phyloP scores from a whole-genome alignment of 2,329 filamentous ascomycete species.

The Trichoderma breve region DNA sequence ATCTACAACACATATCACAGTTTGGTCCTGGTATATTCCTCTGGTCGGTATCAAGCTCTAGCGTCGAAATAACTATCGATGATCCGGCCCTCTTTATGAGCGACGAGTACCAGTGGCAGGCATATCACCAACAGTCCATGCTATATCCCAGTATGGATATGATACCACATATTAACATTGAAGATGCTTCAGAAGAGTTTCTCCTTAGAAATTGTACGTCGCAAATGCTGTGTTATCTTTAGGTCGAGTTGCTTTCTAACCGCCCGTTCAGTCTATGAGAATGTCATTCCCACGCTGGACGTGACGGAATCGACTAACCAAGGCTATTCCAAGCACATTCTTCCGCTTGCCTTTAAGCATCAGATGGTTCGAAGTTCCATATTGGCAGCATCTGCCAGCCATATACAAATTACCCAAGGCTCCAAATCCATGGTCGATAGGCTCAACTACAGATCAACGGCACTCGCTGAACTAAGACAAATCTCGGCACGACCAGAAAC shows the following conservation, averaged over 20 bases:
- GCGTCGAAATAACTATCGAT: neutral
- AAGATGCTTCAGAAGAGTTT: slow-evolving; percentile 1
- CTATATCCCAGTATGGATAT: neutral
- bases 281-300: slow-evolving; percentile 6
- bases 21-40: slow-evolving; percentile 5
- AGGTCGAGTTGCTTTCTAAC: neutral
- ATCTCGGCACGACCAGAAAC: slow-evolving; percentile 1
- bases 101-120: neutral
- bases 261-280: neutral
- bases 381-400: slow-evolving; percentile 5
- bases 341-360: neutral
- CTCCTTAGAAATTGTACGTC: neutral
- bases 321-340: slow-evolving; percentile 2
- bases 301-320: neutral
- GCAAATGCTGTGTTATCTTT: too few species aligned
- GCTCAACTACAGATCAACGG: slow-evolving; percentile 2
- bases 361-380: slow-evolving; percentile 1
- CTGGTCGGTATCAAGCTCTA: neutral
- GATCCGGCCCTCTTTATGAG: neutral
- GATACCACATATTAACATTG: slow-evolving; percentile 3
- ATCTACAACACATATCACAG: neutral
- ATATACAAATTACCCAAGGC: slow-evolving; percentile 1
- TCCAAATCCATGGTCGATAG: slow-evolving; percentile 2
- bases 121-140: neutral
- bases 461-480: neutral